phyloP scores from a whole-genome alignment of 306 rosid species.

The Styphnolobium japonicum region DNA sequence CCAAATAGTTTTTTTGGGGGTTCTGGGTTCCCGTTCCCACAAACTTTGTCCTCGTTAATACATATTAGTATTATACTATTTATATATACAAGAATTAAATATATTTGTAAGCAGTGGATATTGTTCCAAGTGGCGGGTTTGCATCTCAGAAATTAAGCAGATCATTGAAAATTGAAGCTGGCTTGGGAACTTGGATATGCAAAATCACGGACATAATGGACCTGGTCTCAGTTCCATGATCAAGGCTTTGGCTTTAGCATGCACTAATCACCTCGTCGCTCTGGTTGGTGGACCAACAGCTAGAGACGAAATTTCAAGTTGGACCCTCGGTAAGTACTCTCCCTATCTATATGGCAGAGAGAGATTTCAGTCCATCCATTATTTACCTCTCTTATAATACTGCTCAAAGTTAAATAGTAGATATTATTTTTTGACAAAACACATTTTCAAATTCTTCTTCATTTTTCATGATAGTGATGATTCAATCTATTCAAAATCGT shows the following conservation, averaged over 20 bases:
- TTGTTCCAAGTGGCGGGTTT: slow-evolving; percentile 29
- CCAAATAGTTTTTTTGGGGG: neutral
- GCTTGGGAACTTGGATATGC: slow-evolving; percentile 29
- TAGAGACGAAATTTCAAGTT: slow-evolving; percentile 24
- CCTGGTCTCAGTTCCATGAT: slow-evolving; percentile 27
- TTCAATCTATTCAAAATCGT: slow-evolving; percentile 27
- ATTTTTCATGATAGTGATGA: slow-evolving; percentile 45
- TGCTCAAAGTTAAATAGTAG: neutral
- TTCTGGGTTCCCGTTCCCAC: slow-evolving; percentile 12
- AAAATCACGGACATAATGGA: slow-evolving; percentile 13
- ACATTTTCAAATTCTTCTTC: neutral
- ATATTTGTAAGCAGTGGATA: neutral
- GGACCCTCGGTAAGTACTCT: slow-evolving; percentile 23
- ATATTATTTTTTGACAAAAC: neutral
- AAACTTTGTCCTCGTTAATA: neutral
- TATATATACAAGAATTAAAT: neutral
- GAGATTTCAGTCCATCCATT: slow-evolving; percentile 22
- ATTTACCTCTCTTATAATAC: slow-evolving; percentile 17
- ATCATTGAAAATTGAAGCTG: slow-evolving; percentile 48
- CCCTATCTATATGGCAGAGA: slow-evolving; percentile 4
- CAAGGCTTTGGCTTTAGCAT: slow-evolving; percentile 30
- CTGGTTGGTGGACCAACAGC: slow-evolving; percentile 51
- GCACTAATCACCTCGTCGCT: slow-evolving; percentile 13
- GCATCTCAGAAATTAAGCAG: slow-evolving; percentile 20
- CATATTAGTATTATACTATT: neutral